phyloP scores from a whole-genome alignment of 1,284 basidiomycete genomes.

The Tilletia indica region DNA sequence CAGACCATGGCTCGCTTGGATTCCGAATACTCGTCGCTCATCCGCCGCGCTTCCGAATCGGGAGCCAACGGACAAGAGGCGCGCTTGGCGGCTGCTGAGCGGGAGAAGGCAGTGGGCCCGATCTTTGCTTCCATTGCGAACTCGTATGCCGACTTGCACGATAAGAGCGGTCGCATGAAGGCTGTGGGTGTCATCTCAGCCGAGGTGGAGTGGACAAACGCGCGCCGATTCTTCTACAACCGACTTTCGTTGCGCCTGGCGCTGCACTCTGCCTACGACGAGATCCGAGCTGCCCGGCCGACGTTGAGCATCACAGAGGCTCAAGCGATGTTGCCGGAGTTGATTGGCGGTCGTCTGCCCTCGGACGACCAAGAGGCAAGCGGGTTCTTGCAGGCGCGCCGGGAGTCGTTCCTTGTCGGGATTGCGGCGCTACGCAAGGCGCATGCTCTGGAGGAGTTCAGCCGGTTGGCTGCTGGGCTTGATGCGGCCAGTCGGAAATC shows the following conservation, averaged over 20 bases:
- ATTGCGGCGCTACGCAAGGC: conserved; percentile 12
- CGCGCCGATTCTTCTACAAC: conserved; percentile 90
- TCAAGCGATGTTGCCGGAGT: neutral
- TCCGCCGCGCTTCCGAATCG: conserved; percentile 64
- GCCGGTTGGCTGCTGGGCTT: conserved; percentile 11
- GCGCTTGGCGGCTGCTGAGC: conserved; percentile 68
- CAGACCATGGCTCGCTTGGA: conserved; percentile 92
- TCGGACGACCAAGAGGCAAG: conserved; percentile 8
- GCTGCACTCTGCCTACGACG: conserved; percentile 3
- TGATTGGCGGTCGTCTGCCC: conserved; percentile 2
- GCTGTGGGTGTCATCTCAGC: conserved; percentile 84
- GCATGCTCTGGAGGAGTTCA: conserved; percentile 3
- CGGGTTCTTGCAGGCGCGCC: conserved; percentile 14
- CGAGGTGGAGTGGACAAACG: conserved; percentile 68
- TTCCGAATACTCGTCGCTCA: conserved; percentile 75
- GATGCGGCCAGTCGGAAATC: conserved; percentile 4
- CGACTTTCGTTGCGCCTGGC: conserved; percentile 60
- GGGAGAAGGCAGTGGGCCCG: conserved; percentile 81
- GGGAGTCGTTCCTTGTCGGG: conserved; percentile 8
- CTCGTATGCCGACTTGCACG: conserved; percentile 94
- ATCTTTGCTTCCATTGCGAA: conserved; percentile 91
- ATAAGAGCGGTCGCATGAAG: conserved; percentile 93
- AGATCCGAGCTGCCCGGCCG: conserved; percentile 7
- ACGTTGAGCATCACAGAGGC: conserved; percentile 6
- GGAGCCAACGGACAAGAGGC: conserved; percentile 64